A percentile compares a stretch with the other conserved stretches of the same genome.
phyloP scores from a whole-genome alignment of 1,284 basidiomycete species.

The Trichosporon inkin region DNA sequence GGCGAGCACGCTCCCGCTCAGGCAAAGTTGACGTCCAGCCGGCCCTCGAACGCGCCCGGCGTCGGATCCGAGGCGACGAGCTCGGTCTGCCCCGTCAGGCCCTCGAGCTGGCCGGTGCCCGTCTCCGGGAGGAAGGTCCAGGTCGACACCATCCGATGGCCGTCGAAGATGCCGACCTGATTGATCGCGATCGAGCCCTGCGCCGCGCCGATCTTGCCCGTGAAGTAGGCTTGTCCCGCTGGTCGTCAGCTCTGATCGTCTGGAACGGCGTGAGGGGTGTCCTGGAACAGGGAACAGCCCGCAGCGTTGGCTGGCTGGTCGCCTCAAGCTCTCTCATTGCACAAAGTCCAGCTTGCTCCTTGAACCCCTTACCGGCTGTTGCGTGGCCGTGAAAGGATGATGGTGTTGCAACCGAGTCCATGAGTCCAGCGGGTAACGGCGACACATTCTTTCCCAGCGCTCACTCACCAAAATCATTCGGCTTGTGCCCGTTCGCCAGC shows the following conservation, averaged over 20 bases:
- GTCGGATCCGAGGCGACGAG: neutral
- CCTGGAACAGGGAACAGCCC: too few species aligned
- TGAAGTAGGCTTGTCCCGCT: conserved; percentile 5
- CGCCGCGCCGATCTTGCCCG: neutral
- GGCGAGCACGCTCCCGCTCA: neutral
- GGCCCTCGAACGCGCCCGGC: neutral
- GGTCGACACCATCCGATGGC: neutral
- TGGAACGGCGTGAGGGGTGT: too few species aligned
- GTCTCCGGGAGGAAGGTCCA: conserved; percentile 4
- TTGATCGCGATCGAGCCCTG: conserved; percentile 6
- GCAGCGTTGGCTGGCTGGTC: too few species aligned
- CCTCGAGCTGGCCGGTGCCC: conserved; percentile 1
- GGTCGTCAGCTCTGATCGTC: neutral
- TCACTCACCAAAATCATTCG: conserved; percentile 6
- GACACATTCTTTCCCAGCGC: too few species aligned
- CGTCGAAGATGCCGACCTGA: conserved; percentile 4
- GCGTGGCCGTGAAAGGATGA: too few species aligned
- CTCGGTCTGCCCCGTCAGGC: neutral
- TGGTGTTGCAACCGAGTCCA: too few species aligned
- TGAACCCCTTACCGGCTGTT: too few species aligned
- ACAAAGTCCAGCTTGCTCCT: too few species aligned
- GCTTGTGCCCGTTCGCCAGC: conserved; percentile 6
- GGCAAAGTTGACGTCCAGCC: neutral
- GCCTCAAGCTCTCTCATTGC: too few species aligned
- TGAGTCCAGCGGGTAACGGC: too few species aligned